These are phyloP conservation scores for Neurospora crassa DNA, from an alignment of 2,329 filamentous ascomycete genomes.

Conservation along the genomic window DNA sequence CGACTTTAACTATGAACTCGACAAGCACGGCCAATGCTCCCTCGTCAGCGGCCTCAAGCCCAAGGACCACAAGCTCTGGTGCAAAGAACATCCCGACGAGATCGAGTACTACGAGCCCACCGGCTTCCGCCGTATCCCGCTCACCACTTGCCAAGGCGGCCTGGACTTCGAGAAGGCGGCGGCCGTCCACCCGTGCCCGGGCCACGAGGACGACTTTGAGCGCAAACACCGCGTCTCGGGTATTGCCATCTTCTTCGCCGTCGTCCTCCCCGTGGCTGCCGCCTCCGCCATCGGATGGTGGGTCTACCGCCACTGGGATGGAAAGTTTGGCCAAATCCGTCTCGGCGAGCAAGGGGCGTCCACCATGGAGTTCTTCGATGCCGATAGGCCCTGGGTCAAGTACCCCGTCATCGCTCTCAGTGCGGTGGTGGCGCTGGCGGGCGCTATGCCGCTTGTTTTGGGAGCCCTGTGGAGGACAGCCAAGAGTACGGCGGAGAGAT, in stretches of 20 bases:
- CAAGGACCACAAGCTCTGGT: conserved; percentile 39
- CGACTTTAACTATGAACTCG: conserved; percentile 87
- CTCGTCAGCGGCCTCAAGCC: conserved; percentile 67
- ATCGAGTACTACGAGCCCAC: conserved; percentile 75
- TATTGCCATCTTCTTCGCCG: conserved; percentile 73
- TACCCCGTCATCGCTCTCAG: conserved; percentile 71
- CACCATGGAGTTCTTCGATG: conserved; percentile 42
- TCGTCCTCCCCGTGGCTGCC: conserved; percentile 62
- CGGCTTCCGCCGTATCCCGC: conserved; percentile 80
- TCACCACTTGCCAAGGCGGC: conserved; percentile 78
- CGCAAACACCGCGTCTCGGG: conserved; percentile 56
- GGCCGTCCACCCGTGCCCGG: conserved; percentile 56
- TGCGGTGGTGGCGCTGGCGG: conserved; percentile 49
- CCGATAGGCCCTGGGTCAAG: conserved; percentile 67
- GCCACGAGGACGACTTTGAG: conserved; percentile 74
- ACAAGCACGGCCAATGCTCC: conserved; percentile 64
- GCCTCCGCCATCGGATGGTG: conserved; percentile 73
- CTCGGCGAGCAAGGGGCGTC: conserved; percentile 58
- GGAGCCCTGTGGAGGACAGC: conserved; percentile 62
- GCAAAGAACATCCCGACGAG: conserved; percentile 53
- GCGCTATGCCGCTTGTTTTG: conserved; percentile 60
- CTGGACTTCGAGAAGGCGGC: conserved; percentile 61
- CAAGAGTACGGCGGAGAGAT: conserved; percentile 40
- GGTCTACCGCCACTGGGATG: conserved; percentile 74
- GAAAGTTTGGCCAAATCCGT: conserved; percentile 85